A percentile compares a stretch with the other conserved stretches of the same genome.
Conservation (phyloP, 768 basidiomycete species). For the Lactarius tabidus region DNA sequence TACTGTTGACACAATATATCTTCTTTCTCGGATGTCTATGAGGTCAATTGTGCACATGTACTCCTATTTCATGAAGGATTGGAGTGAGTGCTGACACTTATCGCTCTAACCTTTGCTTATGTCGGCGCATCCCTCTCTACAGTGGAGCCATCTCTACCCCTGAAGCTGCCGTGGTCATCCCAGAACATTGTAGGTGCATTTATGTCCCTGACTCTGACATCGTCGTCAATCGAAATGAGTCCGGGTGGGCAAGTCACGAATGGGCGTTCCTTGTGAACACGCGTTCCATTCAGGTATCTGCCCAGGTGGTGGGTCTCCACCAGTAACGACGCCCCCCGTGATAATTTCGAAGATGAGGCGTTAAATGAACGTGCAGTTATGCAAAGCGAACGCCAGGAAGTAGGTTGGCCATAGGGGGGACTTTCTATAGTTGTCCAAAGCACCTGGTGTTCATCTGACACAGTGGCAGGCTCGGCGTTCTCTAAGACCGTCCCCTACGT, state of each 20-base stretch:
- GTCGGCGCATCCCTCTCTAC: not conserved
- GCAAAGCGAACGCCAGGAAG: slow-evolving; percentile 74
- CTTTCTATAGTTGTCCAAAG: slow-evolving; percentile 40
- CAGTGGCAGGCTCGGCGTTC: slow-evolving; percentile 74
- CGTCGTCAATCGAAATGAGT: slow-evolving; percentile 67
- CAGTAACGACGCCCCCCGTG: slow-evolving; percentile 37
- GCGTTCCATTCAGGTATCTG: not conserved
- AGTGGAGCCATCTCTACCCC: slow-evolving; percentile 77
- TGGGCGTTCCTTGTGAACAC: not conserved
- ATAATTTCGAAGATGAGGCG: not conserved
- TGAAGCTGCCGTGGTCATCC: slow-evolving; percentile 80
- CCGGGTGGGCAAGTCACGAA: slow-evolving; percentile 53
- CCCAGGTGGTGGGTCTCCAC: slow-evolving; percentile 75
- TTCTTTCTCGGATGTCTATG: slow-evolving; percentile 68
- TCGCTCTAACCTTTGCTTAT: not conserved
- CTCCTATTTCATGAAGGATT: slow-evolving; percentile 69
- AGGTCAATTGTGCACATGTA: slow-evolving; percentile 76
- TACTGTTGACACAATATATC: slow-evolving; percentile 64
- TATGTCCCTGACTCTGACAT: slow-evolving; percentile 71
- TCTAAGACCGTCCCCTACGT: slow-evolving; percentile 80
- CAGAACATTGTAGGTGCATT: slow-evolving; percentile 78
- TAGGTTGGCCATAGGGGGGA: slow-evolving; percentile 43
- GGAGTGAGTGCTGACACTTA: slow-evolving; percentile 43
- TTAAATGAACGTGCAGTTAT: slow-evolving; percentile 33
- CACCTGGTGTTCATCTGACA: slow-evolving; percentile 62